phyloP scores from a whole-genome alignment of 2,329 filamentous ascomycete species.

The Colletotrichum costaricense region DNA sequence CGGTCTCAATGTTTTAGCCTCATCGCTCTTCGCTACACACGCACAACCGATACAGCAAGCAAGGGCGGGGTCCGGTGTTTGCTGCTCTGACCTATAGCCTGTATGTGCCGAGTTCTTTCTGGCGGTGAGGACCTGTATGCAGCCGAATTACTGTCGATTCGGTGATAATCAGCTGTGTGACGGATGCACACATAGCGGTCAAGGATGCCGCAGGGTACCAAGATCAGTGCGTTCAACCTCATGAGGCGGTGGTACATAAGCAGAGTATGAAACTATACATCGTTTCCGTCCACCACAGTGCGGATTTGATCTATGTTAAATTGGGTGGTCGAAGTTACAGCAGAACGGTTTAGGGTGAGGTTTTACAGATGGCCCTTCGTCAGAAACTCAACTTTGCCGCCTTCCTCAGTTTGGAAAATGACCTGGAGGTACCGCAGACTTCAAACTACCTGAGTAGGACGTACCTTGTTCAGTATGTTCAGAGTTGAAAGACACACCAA shows the following conservation, averaged over 20 bases:
- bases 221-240: not conserved
- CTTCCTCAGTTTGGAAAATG: no score
- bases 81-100: not conserved
- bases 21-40: not conserved
- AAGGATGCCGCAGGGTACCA: not conserved
- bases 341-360: no score
- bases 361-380: no score
- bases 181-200: not conserved
- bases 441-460: no score
- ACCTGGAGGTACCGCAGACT: no score
- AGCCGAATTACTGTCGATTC: not conserved
- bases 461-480: fast-evolving
- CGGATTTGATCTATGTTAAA: no score
- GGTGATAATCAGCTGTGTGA: not conserved
- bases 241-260: not conserved
- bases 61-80: not conserved
- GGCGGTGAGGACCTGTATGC: not conserved
- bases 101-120: not conserved
- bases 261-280: no score
- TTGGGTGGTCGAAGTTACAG: no score
- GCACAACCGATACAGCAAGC: not conserved
- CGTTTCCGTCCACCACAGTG: no score
- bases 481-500: no score
- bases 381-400: no score
- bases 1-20: not conserved